These are phyloP conservation scores for Taphrina wiesneri DNA, from an alignment of 1,139 yeast species.

Conservation along the genomic window DNA sequence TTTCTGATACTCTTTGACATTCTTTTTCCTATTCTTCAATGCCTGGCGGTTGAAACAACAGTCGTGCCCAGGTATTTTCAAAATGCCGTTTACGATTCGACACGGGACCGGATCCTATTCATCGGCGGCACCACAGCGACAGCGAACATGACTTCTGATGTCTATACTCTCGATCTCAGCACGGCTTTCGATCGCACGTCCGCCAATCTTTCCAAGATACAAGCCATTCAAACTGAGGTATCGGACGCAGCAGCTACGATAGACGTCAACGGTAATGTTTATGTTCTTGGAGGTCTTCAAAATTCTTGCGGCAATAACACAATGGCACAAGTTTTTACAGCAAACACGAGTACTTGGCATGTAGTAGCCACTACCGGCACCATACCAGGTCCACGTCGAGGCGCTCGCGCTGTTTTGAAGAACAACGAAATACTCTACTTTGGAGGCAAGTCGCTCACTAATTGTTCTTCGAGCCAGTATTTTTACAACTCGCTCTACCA, in stretches of 20 bases:
- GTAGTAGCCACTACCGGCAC: neutral
- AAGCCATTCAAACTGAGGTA: neutral
- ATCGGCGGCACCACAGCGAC: conserved; percentile 25
- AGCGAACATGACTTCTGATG: conserved; percentile 24
- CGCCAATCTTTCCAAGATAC: conserved; percentile 3
- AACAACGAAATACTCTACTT: conserved; percentile 14
- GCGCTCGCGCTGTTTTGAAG: conserved; percentile 14
- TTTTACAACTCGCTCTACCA: conserved; percentile 19
- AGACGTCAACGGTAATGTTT: neutral
- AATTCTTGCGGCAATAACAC: neutral
- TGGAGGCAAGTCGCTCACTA: conserved; percentile 22
- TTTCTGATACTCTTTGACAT: neutral
- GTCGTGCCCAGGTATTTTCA: neutral
- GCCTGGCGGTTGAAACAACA: neutral
- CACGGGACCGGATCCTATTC: conserved; percentile 11
- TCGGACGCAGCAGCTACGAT: conserved; percentile 6
- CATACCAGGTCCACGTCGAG: conserved; percentile 19
- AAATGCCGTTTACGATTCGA: conserved; percentile 9
- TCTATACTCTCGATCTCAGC: conserved; percentile 11
- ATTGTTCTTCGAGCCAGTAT: conserved; percentile 23
- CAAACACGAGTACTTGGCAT: conserved; percentile 6
- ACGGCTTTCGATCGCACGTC: conserved; percentile 15
- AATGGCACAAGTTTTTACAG: neutral
- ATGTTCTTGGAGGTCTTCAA: conserved; percentile 15
- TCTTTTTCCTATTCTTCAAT: conserved; percentile 2